Conservation (phyloP, 768 basidiomycete species). For the Boletus rubropictus region DNA sequence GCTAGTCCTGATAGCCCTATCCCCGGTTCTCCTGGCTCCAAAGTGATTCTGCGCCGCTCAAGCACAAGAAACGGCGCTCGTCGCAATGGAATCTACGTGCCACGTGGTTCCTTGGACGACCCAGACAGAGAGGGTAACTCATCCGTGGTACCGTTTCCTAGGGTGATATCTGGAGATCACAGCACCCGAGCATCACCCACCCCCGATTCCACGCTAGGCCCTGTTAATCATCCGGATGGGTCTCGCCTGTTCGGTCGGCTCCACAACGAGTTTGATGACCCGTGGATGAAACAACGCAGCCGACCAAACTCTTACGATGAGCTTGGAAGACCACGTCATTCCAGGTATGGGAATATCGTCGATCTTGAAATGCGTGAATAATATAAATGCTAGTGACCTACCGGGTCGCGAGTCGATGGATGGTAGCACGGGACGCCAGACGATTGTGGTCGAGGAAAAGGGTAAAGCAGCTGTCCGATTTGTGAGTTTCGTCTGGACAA, state of each 20-base stretch:
- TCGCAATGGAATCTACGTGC: slow-evolving; percentile 44
- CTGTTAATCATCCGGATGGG: slow-evolving; percentile 27
- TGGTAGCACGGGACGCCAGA: slow-evolving; percentile 58
- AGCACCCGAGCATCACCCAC: slow-evolving; percentile 32
- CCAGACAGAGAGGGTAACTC: slow-evolving; percentile 33
- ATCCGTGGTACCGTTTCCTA: slow-evolving; percentile 59
- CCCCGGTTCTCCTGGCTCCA: slow-evolving; percentile 30
- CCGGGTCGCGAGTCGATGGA: slow-evolving; percentile 57
- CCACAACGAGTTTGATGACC: slow-evolving; percentile 67
- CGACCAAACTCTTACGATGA: slow-evolving; percentile 70
- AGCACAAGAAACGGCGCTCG: slow-evolving; percentile 48
- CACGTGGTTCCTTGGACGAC: slow-evolving; percentile 35
- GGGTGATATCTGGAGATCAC: slow-evolving; percentile 50
- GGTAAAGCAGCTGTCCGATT: slow-evolving; percentile 76
- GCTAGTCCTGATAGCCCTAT: slow-evolving; percentile 51
- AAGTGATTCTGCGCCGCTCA: slow-evolving; percentile 50
- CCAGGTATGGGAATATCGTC: slow-evolving; percentile 71
- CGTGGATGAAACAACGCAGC: slow-evolving; percentile 43
- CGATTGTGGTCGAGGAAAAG: slow-evolving; percentile 73
- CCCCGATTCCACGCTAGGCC: slow-evolving; percentile 30
- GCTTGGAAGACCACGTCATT: slow-evolving; percentile 47
- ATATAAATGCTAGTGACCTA: slow-evolving; percentile 62
- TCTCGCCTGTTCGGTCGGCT: slow-evolving; percentile 54
- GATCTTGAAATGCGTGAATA: slow-evolving; percentile 49
- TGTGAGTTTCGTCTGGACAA: slow-evolving; percentile 44